Conservation (phyloP, 495 filamentous ascomycete genomes). For the Elaphomyces granulatus region DNA sequence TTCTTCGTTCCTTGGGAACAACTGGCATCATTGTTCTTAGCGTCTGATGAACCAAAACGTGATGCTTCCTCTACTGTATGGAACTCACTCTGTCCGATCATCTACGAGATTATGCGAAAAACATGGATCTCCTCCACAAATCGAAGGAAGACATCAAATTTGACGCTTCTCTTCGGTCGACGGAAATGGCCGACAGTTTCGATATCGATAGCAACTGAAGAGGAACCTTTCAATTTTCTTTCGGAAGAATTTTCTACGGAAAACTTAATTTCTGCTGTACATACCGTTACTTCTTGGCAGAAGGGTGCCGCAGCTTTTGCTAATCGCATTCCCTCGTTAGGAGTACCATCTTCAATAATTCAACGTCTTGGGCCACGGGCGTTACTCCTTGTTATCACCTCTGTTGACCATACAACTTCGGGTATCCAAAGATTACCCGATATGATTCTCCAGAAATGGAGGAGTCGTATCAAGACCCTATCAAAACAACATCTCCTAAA, state of each 20-base stretch:
- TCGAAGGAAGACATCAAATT: background rate
- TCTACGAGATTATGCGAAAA: background rate
- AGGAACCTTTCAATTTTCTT: background rate
- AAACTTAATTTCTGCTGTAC: background rate
- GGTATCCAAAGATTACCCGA: too few relatives aligned
- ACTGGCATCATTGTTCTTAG: background rate
- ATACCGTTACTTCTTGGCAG: background rate
- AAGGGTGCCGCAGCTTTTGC: background rate
- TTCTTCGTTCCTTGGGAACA: background rate
- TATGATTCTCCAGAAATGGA: too few relatives aligned
- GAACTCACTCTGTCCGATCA: background rate
- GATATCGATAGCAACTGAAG: background rate
- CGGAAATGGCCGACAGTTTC: background rate
- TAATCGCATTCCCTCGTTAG: background rate
- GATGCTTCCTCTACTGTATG: background rate
- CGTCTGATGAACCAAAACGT: background rate
- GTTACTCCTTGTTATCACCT: too few relatives aligned
- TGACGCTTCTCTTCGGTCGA: background rate
- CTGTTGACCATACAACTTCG: too few relatives aligned
- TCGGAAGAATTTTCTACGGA: background rate
- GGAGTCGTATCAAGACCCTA: too few relatives aligned
- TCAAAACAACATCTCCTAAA: too few relatives aligned
- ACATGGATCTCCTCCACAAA: background rate
- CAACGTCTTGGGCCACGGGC: background rate
- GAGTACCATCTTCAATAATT: background rate